These are phyloP conservation scores for Yamadazyma atmosphaerica DNA, from an alignment of 1,139 yeast species.

Conservation along the genomic window DNA sequence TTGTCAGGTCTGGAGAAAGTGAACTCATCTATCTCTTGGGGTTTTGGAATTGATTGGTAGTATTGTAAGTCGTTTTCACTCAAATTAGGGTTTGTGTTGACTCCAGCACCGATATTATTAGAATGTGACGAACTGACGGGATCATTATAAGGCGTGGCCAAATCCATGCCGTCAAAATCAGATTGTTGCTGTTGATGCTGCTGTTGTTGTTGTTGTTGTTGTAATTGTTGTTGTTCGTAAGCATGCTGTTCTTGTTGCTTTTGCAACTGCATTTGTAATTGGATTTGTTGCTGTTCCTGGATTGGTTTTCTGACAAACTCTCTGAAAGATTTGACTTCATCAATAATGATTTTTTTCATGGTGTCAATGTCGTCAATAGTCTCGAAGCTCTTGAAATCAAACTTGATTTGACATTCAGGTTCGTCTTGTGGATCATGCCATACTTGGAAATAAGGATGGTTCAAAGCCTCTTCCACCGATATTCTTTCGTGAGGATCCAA, in stretches of 20 bases:
- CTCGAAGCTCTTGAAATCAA: conserved; percentile 85
- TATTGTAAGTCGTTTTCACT: conserved; percentile 27
- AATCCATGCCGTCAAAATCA: conserved; percentile 15
- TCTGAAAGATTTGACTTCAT: conserved; percentile 80
- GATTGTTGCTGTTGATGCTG: conserved; percentile 20
- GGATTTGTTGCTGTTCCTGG: conserved; percentile 60
- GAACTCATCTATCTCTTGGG: conserved; percentile 48
- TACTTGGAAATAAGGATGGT: conserved; percentile 83
- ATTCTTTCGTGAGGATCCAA: conserved; percentile 87
- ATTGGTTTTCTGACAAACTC: conserved; percentile 78
- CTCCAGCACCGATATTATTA: conserved; percentile 23
- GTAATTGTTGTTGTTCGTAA: conserved; percentile 54
- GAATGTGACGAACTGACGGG: conserved; percentile 10
- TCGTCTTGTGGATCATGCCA: conserved; percentile 99
- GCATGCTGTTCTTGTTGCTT: conserved; percentile 31
- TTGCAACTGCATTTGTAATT: conserved; percentile 37
- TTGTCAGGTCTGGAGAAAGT: conserved; percentile 25
- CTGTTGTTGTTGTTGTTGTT: conserved; percentile 35
- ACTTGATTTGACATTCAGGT: conserved; percentile 78
- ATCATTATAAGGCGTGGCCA: conserved; percentile 17
- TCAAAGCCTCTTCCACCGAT: conserved; percentile 83
- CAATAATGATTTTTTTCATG: conserved; percentile 75
- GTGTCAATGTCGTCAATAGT: conserved; percentile 76
- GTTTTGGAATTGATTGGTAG: conserved; percentile 45
- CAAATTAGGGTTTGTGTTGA: conserved; percentile 30